Evolutionary conservation across 768 basidiomycete genomes (phyloP).

Genomic region (Tylopilus rubrobrunneus): DNA sequence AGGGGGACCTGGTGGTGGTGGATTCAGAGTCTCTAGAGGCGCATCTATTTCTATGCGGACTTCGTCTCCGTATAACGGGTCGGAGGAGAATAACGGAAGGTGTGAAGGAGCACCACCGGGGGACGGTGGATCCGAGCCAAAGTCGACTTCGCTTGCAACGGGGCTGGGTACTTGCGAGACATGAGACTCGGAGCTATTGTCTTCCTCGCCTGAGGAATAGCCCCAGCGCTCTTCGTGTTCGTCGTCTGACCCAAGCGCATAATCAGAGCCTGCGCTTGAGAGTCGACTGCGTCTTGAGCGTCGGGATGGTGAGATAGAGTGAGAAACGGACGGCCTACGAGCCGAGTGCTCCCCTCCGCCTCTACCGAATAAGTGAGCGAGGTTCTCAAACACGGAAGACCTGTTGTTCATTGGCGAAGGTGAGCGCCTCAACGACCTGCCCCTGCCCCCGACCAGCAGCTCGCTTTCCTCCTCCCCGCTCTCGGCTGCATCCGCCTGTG

Average conservation of each 20-base stretch:
- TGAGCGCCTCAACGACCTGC: constrained; percentile 31
- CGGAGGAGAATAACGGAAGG: constrained; percentile 66
- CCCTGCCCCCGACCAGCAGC: constrained; percentile 24
- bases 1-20: constrained; percentile 79
- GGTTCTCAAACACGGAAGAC: constrained; percentile 54
- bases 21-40: constrained; percentile 54
- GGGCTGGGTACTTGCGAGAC: constrained; percentile 19
- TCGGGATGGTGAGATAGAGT: constrained; percentile 46
- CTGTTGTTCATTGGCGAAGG: constrained; percentile 37
- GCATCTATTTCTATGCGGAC: constrained; percentile 78
- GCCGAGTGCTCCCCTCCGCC: constrained; percentile 38
- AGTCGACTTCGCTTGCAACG: constrained; percentile 58
- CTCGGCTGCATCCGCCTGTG: constrained; percentile 38
- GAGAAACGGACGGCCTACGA: constrained; percentile 55
- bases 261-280: constrained; percentile 57
- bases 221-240: constrained; percentile 83
- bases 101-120: constrained; percentile 39
- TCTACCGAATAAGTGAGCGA: constrained; percentile 65
- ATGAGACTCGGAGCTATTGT: constrained; percentile 40
- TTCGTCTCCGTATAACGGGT: constrained; percentile 82
- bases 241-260: constrained; percentile 51
- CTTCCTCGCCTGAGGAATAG: constrained; percentile 82
- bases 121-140: constrained; percentile 68
- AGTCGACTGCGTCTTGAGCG: constrained; percentile 47
- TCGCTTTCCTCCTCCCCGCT: constrained; percentile 37